Conservation (phyloP, 768 basidiomycete species). For the Gloeophyllum trabeum region DNA sequence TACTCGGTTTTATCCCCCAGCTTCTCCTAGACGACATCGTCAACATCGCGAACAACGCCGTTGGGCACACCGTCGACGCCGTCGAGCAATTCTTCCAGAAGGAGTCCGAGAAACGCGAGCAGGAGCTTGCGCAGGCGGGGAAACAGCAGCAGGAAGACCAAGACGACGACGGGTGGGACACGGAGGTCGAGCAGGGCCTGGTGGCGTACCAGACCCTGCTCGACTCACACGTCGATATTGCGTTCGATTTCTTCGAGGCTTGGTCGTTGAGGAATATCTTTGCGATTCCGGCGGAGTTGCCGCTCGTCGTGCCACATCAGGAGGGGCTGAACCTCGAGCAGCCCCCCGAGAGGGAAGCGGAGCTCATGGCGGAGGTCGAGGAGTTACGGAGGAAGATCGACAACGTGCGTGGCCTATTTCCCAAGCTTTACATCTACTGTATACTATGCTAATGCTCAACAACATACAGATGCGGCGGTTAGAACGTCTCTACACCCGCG, state of each 20-base stretch:
- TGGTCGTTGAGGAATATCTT: constrained; percentile 89
- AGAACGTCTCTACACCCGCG: constrained; percentile 41
- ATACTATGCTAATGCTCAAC: background rate
- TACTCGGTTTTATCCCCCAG: constrained; percentile 78
- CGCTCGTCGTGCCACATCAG: constrained; percentile 70
- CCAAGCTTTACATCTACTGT: constrained; percentile 3
- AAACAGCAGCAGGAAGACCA: too few relatives aligned
- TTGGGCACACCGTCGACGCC: constrained; percentile 67
- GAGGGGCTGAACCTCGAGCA: constrained; percentile 54
- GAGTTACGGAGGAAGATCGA: constrained; percentile 56
- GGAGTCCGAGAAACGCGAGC: constrained; percentile 65
- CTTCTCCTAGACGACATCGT: constrained; percentile 80
- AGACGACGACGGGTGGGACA: constrained; percentile 42
- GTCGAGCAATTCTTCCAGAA: constrained; percentile 69
- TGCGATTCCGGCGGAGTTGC: constrained; percentile 55
- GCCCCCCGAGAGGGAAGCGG: constrained; percentile 37
- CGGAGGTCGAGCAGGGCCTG: constrained; percentile 68
- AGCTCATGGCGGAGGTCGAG: constrained; percentile 57
- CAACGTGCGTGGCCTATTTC: constrained; percentile 35
- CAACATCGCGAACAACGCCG: constrained; percentile 70
- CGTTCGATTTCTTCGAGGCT: constrained; percentile 86
- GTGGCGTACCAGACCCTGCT: constrained; percentile 83
- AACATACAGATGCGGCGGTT: constrained; percentile 54
- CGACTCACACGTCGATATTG: constrained; percentile 80
- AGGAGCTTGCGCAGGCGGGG: constrained; percentile 29